phyloP scores from a whole-genome alignment of 2,329 filamentous ascomycete species.

The Aspergillus brasiliensis region DNA sequence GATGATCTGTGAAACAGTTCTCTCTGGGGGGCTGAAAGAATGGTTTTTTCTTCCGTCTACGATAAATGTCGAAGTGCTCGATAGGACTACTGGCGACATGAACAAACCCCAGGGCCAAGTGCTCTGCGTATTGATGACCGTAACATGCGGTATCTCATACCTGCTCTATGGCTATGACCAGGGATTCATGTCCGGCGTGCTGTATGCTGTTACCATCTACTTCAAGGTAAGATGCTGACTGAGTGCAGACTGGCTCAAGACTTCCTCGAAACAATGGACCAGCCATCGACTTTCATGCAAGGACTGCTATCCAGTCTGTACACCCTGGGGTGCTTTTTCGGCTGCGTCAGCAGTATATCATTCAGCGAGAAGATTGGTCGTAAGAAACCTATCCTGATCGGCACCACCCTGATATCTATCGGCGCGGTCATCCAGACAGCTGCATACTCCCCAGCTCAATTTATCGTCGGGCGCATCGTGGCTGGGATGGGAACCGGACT shows the following conservation, averaged over 20 bases:
- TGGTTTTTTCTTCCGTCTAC: neutral
- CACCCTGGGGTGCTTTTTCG: constrained; percentile 5
- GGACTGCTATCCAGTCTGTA: constrained; percentile 2
- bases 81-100: neutral
- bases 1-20: neutral
- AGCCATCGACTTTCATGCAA: neutral
- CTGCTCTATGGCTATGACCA: constrained; percentile 6
- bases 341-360: neutral
- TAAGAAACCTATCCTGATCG: neutral
- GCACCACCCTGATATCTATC: neutral
- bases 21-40: no score
- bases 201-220: neutral
- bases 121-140: neutral
- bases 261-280: neutral
- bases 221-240: neutral
- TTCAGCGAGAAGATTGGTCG: neutral
- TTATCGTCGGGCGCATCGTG: neutral
- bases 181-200: neutral
- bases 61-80: neutral
- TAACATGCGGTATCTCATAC: neutral
- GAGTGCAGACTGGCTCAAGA: neutral
- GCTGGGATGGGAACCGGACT: constrained; percentile 55
- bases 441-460: neutral
- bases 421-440: neutral
- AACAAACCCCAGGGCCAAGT: neutral